Conservation (phyloP, 2,329 filamentous ascomycete genomes). For the Ascochyta lentis region DNA sequence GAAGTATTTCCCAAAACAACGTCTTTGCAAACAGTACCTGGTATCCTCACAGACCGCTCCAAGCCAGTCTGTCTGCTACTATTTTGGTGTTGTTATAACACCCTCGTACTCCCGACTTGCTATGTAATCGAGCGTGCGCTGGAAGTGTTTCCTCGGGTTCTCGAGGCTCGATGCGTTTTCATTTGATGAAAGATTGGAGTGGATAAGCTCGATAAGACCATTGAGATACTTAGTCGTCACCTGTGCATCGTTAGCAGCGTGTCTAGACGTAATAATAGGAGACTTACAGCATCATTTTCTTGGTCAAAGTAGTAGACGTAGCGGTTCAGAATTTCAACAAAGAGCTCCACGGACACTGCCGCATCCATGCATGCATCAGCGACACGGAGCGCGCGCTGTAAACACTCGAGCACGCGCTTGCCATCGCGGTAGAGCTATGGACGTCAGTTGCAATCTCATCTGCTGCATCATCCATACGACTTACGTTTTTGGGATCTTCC, state of each 20-base stretch:
- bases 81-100: conserved; percentile 73
- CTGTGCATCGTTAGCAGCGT: conserved; percentile 45
- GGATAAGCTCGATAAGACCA: conserved; percentile 95
- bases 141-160: conserved; percentile 90
- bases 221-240: conserved; percentile 98
- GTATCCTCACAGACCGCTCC: neutral
- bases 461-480: conserved; percentile 40
- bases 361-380: conserved; percentile 99
- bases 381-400: conserved; percentile 92
- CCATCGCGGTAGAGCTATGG: conserved; percentile 86
- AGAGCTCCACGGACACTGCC: conserved; percentile 93
- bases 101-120: conserved; percentile 90
- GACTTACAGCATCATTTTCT: conserved; percentile 86
- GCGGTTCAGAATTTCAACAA: conserved; percentile 96
- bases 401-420: conserved; percentile 93
- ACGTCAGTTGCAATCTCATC: conserved; percentile 15
- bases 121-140: conserved; percentile 94
- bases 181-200: conserved; percentile 90
- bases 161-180: conserved; percentile 84
- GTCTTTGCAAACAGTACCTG: neutral
- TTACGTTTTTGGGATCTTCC: conserved; percentile 79
- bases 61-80: conserved; percentile 2
- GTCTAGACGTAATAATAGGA: neutral
- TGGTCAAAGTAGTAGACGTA: conserved; percentile 99
- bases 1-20: neutral